These are phyloP conservation scores for Geotrichum carabidarum DNA, from an alignment of 1,139 yeast genomes.

Conservation along the genomic window DNA sequence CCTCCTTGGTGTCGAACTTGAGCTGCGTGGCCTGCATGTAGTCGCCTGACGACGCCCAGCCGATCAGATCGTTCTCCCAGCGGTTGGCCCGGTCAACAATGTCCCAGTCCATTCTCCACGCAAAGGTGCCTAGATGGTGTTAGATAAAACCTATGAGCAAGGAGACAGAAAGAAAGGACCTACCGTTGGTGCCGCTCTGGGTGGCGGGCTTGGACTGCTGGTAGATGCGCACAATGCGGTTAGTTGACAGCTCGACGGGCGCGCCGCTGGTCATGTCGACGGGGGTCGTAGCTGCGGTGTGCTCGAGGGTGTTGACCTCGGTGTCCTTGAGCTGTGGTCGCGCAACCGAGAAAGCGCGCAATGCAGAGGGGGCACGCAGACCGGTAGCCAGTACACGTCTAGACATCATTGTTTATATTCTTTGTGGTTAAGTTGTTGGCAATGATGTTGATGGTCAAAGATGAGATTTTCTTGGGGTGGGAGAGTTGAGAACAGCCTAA, in stretches of 20 bases:
- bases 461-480: too few species aligned
- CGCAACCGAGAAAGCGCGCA: conserved; percentile 7
- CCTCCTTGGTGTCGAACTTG: conserved; percentile 69
- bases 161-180: conserved; percentile 9
- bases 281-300: conserved; percentile 30
- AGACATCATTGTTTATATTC: neutral
- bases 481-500: neutral
- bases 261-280: conserved; percentile 78
- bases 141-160: neutral
- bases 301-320: conserved; percentile 13
- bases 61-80: conserved; percentile 88
- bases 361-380: neutral
- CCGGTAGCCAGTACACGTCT: neutral
- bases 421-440: neutral
- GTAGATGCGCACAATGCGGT: conserved; percentile 70
- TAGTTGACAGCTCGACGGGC: conserved; percentile 57
- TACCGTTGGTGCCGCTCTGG: conserved; percentile 54
- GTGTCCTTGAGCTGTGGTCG: neutral
- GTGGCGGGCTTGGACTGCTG: conserved; percentile 78
- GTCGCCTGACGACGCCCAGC: conserved; percentile 77
- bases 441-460: neutral
- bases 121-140: conserved; percentile 32
- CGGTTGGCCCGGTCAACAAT: conserved; percentile 69
- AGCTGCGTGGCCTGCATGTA: conserved; percentile 54
- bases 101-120: conserved; percentile 86